These are phyloP conservation scores for Penicillium silybi DNA, from an alignment of 495 filamentous ascomycete species.

Conservation along the genomic window DNA sequence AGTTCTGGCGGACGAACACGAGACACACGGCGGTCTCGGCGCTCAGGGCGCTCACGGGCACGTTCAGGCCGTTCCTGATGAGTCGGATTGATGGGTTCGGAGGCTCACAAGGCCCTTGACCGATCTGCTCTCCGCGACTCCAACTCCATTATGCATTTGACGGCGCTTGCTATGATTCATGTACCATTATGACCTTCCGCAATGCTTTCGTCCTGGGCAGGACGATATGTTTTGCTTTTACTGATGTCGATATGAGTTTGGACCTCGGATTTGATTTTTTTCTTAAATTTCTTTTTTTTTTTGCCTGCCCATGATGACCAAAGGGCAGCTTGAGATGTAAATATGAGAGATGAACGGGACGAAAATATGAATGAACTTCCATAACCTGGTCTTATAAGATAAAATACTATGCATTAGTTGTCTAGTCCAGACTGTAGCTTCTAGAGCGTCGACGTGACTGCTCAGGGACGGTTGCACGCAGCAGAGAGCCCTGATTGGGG, in stretches of 20 bases:
- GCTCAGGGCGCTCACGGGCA: conserved; percentile 25
- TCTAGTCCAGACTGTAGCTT: neutral
- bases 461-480: conserved; percentile 7
- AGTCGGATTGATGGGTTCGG: neutral
- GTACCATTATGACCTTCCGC: conserved; percentile 33
- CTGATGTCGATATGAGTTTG: conserved; percentile 16
- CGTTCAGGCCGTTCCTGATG: conserved; percentile 31
- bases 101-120: neutral
- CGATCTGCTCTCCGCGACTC: neutral
- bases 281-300: conserved; percentile 12
- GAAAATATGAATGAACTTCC: conserved; percentile 5
- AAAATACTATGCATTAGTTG: neutral
- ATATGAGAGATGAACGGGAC: conserved; percentile 23
- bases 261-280: conserved; percentile 12
- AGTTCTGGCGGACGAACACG: conserved; percentile 49
- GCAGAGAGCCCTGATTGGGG: conserved; percentile 11
- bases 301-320: conserved; percentile 2
- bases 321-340: conserved; percentile 24
- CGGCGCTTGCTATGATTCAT: conserved; percentile 26
- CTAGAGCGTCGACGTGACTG: neutral
- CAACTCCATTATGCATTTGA: conserved; percentile 21
- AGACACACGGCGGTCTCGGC: conserved; percentile 41
- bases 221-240: conserved; percentile 13
- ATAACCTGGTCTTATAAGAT: neutral
- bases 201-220: conserved; percentile 11